These are phyloP conservation scores for Podaxis carcinomalis DNA, from an alignment of 768 basidiomycete species.

Conservation along the genomic window DNA sequence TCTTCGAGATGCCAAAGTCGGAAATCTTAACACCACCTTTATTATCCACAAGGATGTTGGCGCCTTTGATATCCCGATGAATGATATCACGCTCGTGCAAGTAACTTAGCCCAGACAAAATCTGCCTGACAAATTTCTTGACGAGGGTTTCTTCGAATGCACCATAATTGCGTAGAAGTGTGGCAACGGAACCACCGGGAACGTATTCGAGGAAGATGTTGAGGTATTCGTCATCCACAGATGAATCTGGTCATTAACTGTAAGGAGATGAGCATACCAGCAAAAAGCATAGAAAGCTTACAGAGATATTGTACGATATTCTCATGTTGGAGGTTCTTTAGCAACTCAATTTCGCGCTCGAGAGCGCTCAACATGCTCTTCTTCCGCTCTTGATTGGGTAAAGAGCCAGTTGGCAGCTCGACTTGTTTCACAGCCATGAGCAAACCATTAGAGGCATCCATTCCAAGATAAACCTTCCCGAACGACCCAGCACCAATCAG, in stretches of 20 bases:
- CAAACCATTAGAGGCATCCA: constrained; percentile 87
- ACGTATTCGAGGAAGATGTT: constrained; percentile 99
- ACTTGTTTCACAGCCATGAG: constrained; percentile 99
- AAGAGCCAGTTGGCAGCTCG: constrained; percentile 79
- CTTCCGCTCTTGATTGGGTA: constrained; percentile 88
- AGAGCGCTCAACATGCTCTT: constrained; percentile 89
- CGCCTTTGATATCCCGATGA: constrained; percentile 98
- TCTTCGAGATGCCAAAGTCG: constrained; percentile 96
- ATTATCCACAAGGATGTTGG: constrained; percentile 97
- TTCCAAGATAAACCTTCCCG: constrained; percentile 91
- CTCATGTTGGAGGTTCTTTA: constrained; percentile 88
- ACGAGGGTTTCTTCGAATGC: constrained; percentile 93
- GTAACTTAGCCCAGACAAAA: constrained; percentile 83
- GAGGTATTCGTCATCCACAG: constrained; percentile 82
- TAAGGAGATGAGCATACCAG: constrained; percentile 2
- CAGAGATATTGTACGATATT: constrained; percentile 99
- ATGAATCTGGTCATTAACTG: constrained; percentile 63
- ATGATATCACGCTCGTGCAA: constrained; percentile 93
- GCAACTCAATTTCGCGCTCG: constrained; percentile 90
- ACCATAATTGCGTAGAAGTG: constrained; percentile 84
- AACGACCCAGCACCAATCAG: constrained; percentile 94
- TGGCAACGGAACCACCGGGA: constrained; percentile 91
- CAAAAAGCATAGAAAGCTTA: constrained; percentile 34
- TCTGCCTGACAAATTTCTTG: constrained; percentile 90
- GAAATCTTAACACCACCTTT: constrained; percentile 97